Conservation (phyloP, 805 yeast species). For the Metahyphopichia silvanorum region DNA sequence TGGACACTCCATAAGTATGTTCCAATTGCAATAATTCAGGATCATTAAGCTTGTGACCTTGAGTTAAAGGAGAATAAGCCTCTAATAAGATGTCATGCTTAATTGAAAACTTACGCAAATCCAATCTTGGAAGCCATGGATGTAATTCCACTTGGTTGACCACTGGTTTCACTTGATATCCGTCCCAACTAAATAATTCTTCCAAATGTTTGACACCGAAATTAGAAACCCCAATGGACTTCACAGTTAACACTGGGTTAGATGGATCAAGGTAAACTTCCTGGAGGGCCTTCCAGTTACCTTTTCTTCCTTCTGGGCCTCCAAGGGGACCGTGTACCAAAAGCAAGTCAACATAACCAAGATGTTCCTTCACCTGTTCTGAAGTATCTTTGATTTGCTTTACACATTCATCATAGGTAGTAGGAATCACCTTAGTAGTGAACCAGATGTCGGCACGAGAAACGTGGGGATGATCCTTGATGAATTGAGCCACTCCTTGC, state of each 20-base stretch:
- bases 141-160: slow-evolving; percentile 82
- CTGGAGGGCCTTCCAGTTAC: slow-evolving; percentile 70
- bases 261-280: slow-evolving; percentile 49
- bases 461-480: slow-evolving; percentile 30
- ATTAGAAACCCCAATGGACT: slow-evolving; percentile 77
- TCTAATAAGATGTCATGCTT: slow-evolving; percentile 57
- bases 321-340: slow-evolving; percentile 53
- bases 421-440: slow-evolving; percentile 31
- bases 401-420: slow-evolving; percentile 29
- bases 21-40: slow-evolving; percentile 50
- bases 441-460: slow-evolving; percentile 33
- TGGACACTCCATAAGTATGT: slow-evolving; percentile 44
- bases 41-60: slow-evolving; percentile 56
- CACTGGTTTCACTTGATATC: slow-evolving; percentile 46
- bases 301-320: slow-evolving; percentile 44
- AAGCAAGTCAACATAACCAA: slow-evolving; percentile 39
- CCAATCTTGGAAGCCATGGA: slow-evolving; percentile 74
- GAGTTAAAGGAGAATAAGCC: slow-evolving; percentile 79
- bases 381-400: slow-evolving; percentile 27
- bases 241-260: slow-evolving; percentile 50
- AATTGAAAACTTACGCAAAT: slow-evolving; percentile 59
- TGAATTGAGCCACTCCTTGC: slow-evolving; percentile 53
- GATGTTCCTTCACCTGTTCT: slow-evolving; percentile 24
- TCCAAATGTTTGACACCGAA: slow-evolving; percentile 59
- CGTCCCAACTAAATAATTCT: slow-evolving; percentile 58